Percentiles rank a stretch among this genome's conserved stretches.
phyloP scores from a whole-genome alignment of 352 stramenopile species.

The Globisporangium echinulatum region DNA sequence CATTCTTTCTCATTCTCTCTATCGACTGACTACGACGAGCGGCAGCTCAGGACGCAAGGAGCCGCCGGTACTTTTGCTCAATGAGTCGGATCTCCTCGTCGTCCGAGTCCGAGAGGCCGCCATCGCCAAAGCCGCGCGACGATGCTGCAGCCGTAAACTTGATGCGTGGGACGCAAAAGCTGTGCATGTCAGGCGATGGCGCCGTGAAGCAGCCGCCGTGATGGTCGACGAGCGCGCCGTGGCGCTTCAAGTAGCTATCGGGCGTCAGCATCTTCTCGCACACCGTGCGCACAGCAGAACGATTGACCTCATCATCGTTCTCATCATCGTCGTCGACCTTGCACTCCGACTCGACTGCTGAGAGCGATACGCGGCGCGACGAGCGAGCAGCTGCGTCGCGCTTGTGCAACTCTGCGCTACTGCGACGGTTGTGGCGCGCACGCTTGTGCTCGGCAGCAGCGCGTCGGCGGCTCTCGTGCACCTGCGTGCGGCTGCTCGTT shows the following conservation, averaged over 20 bases:
- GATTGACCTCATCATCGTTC: conserved; percentile 8
- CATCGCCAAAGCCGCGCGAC: background rate
- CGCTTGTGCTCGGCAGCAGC: too few species aligned
- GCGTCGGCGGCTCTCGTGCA: background rate
- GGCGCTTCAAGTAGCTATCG: conserved; percentile 40
- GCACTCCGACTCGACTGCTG: background rate
- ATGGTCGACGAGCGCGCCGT: conserved; percentile 39
- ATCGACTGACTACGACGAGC: background rate
- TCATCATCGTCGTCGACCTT: conserved; percentile 4
- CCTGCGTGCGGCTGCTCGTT: background rate
- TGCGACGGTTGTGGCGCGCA: background rate
- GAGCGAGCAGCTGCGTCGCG: background rate
- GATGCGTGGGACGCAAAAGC: conserved; percentile 75
- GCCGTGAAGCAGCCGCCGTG: conserved; percentile 46
- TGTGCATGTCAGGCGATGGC: conserved; percentile 45
- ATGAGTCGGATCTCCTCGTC: conserved; percentile 70
- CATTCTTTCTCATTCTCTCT: too few species aligned
- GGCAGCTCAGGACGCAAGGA: conserved; percentile 26
- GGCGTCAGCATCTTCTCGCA: conserved; percentile 31
- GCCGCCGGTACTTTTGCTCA: conserved; percentile 63
- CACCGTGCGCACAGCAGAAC: background rate
- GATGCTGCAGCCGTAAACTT: conserved; percentile 38
- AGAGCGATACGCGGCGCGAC: background rate
- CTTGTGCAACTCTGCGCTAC: background rate
- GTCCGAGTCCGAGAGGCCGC: conserved; percentile 47